Conservation (phyloP, 805 yeast species). For the Lipomyces orientalis region DNA sequence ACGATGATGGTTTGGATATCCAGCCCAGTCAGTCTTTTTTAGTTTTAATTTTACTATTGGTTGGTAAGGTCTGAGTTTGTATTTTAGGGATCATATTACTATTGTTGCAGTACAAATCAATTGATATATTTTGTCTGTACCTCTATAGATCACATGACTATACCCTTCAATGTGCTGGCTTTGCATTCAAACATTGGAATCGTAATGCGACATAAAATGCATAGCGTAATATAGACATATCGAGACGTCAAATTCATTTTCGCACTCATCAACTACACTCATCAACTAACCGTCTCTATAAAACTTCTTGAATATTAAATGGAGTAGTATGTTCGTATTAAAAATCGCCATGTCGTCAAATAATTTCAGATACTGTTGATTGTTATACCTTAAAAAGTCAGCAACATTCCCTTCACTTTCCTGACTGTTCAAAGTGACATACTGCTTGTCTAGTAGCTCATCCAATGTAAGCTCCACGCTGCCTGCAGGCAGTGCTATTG, state of each 20-base stretch:
- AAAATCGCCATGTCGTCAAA: slow-evolving; percentile 73
- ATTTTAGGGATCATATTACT: not conserved
- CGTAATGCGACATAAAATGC: not conserved
- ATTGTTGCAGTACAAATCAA: not conserved
- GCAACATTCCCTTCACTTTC: not conserved
- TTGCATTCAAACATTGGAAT: not conserved
- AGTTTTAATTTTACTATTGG: slow-evolving; percentile 1
- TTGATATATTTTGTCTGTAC: not conserved
- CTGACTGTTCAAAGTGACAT: slow-evolving; percentile 39
- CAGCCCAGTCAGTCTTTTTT: not conserved
- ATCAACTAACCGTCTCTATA: slow-evolving; percentile 31
- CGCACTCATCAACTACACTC: not conserved
- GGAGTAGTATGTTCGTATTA: slow-evolving; percentile 69
- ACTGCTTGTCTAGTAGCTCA: slow-evolving; percentile 73
- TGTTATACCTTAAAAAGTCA: slow-evolving; percentile 50
- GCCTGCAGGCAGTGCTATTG: slow-evolving; percentile 60
- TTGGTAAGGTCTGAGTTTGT: not conserved
- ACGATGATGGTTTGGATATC: not conserved
- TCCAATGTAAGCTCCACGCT: slow-evolving; percentile 66
- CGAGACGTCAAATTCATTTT: not conserved
- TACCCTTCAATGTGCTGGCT: too few relatives aligned
- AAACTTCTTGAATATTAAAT: slow-evolving; percentile 73
- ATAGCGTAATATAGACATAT: not conserved
- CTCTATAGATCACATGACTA: not conserved
- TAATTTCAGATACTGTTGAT: slow-evolving; percentile 56